Base-by-base conservation (phyloP, 2,329 filamentous ascomycete species). In the Purpureocillium lavendulum region DNA sequence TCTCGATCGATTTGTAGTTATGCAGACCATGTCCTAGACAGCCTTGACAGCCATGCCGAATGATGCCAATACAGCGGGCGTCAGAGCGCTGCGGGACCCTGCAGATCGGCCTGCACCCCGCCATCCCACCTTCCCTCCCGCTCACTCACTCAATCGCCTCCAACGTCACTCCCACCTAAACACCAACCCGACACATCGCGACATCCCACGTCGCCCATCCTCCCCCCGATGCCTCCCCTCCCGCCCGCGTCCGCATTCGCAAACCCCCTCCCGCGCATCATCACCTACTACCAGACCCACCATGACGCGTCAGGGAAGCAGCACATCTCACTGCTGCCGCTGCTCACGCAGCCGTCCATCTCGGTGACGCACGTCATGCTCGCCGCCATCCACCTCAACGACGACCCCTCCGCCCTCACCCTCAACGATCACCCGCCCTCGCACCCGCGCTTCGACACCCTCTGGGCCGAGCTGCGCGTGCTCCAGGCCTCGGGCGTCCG, bases 331-430 rank as follows among this genome's bases (percentile, higher is more conserved):
- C 61, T 75, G 43, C 64, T 77, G 3, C 71, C 72, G 1, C 62
- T 78, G 40, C 55, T 77, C 47, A 66, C 59, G 13, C 60, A 69
- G 35, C 54, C 66, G 5, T 57, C 59, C 40, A 70, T 76, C 45
- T 58, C 67, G 30, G 56, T 75, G 18, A 94, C 89, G 0, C 89
- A 96, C 62, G 71, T 95, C 43, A 89, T 94, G 50, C 65, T 96
- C 36, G 87, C 86, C 6, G 88, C 89, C 11, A 78, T 96, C 43
- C 89, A 96, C 61, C 66, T 96, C 50, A 89, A 92, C 58, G 69
- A 73, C 6, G 62, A 65, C 15, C 78, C 84, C 1, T 69, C 69
- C 8, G 70, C 77, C 42, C 73, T 90, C 50, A 86, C 81, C 0
- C 74, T 95, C 47, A 96, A 96, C 59, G 82, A 96, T 61, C 76